Evolutionary conservation across 768 basidiomycete genomes (phyloP), one percentile per base, ranked within the genome.

Genomic region (Chiua virens): DNA sequence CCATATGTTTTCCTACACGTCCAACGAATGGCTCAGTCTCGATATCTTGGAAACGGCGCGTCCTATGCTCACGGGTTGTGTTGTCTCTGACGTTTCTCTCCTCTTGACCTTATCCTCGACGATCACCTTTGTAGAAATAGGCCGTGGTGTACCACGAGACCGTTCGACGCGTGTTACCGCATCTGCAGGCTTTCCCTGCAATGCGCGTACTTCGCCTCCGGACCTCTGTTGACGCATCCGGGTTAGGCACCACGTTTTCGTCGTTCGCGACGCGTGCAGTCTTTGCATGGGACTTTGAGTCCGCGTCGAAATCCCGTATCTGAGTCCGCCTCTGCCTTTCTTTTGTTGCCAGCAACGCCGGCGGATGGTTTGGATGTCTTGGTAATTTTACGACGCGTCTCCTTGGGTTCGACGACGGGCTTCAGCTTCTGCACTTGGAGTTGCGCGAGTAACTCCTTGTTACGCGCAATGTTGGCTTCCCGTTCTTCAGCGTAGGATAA

Each of bases 1-100:
- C 94, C 94, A 67, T 83, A 94, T 3, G 71, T 78, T 71, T 92
- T 94, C 11, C 89, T 91, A 52, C 49, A 22, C 4, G 43, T 18
- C 22, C 36, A 39, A 59, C 48, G 18, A 18, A 42, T 10, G 14
- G 20, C 20, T 25, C 32, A 42, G 70, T 23, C 23, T 68, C 61
- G 9, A 69, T 64, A 36, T 57, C 65, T 2, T 7, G 21, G 6
- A 42, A 21, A 38, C 21, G n/a, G 22, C 35, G 37, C 4, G 17
- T 1, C 3, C 10, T n/a, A 5, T 1, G 36, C 67, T 64, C 39
- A 71, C 68, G 67, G 67, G 27, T 69, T 64, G 25, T 77, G 59
- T 17, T 51, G 62, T 53, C 74, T 67, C 60, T 58, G 65, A 3
- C 36, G 47, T 22, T 47, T 62, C 45, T 71, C 67, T n/a, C 71